Percentiles rank a stretch among this genome's conserved stretches.
Conservation (phyloP, 2,329 filamentous ascomycete species). For the Cercospora zeina region DNA sequence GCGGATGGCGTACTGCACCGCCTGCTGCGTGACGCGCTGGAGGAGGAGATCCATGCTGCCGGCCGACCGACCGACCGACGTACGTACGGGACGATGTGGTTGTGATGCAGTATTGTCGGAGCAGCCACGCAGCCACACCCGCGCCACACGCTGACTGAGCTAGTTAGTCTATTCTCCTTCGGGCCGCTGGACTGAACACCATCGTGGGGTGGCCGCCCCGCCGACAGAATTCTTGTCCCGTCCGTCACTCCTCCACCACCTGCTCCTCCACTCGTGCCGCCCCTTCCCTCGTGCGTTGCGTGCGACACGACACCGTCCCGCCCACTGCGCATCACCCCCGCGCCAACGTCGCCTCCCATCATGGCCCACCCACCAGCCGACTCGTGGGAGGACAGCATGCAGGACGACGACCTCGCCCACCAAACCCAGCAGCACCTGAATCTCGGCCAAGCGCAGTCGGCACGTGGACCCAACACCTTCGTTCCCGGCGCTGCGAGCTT, state of each 20-base stretch:
- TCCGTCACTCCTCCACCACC: neutral
- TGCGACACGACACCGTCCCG: neutral
- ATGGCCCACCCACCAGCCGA: constrained; percentile 46
- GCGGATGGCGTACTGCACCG: constrained; percentile 88
- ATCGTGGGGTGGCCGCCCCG: neutral
- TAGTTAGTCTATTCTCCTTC: too few relatives aligned
- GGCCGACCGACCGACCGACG: too few relatives aligned
- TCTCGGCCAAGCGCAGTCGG: constrained; percentile 33
- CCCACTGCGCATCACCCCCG: neutral
- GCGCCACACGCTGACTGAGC: too few relatives aligned
- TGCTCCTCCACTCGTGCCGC: neutral
- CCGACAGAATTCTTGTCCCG: neutral
- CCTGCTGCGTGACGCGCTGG: constrained; percentile 69
- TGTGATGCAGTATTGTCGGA: neutral
- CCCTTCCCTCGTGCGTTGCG: neutral
- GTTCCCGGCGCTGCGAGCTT: constrained; percentile 42
- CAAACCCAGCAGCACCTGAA: constrained; percentile 45
- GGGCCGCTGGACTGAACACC: too few relatives aligned
- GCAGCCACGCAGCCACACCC: too few relatives aligned
- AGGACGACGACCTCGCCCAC: constrained; percentile 42
- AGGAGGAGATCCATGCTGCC: constrained; percentile 70
- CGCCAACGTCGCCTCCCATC: constrained; percentile 11
- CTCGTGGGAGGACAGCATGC: constrained; percentile 71
- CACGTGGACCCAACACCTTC: constrained; percentile 33
- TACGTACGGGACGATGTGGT: neutral